These are phyloP conservation scores for Polyplosphaeria fusca DNA, from an alignment of 495 filamentous ascomycete species.

Conservation along the genomic window DNA sequence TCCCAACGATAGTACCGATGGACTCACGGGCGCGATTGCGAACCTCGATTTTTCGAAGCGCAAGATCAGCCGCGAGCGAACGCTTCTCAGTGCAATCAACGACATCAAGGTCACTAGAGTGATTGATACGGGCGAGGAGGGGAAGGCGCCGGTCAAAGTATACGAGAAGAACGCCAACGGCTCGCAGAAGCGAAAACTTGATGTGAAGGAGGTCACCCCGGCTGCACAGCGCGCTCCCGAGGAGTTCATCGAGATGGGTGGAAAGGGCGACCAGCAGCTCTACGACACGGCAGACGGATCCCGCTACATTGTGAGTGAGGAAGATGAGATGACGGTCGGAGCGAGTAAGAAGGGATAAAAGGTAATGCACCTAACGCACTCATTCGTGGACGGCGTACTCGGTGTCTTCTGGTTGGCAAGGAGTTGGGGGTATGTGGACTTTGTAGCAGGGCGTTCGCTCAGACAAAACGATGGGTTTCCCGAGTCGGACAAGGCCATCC, in stretches of 20 bases:
- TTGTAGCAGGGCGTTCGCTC: neutral
- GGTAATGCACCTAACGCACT: neutral
- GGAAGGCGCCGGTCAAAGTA: slow-evolving; percentile 65
- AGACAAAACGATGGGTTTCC: neutral
- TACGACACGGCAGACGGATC: slow-evolving; percentile 62
- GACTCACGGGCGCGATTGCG: slow-evolving; percentile 76
- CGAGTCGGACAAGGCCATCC: neutral
- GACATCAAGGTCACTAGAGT: slow-evolving; percentile 66
- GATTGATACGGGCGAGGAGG: slow-evolving; percentile 49
- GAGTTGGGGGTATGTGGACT: neutral
- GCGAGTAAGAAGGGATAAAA: too few relatives aligned
- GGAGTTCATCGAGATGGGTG: slow-evolving; percentile 78
- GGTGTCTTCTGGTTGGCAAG: neutral
- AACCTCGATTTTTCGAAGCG: slow-evolving; percentile 80
- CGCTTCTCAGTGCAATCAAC: slow-evolving; percentile 78
- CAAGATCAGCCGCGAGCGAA: slow-evolving; percentile 76
- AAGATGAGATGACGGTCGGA: neutral
- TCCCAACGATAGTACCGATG: slow-evolving; percentile 84
- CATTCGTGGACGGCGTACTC: neutral
- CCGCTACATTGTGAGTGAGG: slow-evolving; percentile 31
- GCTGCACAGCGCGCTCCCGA: slow-evolving; percentile 60
- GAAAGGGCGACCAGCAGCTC: slow-evolving; percentile 74
- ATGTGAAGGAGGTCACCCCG: slow-evolving; percentile 57
- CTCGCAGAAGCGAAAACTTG: slow-evolving; percentile 17
- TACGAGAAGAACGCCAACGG: slow-evolving; percentile 63